A percentile compares a stretch with the other conserved stretches of the same genome.
phyloP scores from a whole-genome alignment of 2,329 filamentous ascomycete genomes.

The Colletotrichum lini region DNA sequence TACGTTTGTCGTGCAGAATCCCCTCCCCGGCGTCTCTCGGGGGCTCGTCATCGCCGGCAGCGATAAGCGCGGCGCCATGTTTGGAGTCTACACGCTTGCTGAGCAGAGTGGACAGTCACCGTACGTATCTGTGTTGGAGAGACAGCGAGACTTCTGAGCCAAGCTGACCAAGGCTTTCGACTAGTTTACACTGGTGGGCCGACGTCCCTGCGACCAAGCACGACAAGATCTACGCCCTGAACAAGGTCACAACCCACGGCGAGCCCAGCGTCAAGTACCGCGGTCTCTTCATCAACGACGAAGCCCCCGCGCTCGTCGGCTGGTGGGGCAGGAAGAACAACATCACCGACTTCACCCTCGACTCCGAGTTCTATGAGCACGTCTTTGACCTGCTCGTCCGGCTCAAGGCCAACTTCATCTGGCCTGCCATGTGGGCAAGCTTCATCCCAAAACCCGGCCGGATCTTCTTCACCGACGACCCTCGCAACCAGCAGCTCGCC shows the following conservation, averaged over 20 bases:
- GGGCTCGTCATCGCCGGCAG: constrained; percentile 71
- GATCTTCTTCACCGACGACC: constrained; percentile 79
- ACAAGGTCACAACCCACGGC: constrained; percentile 52
- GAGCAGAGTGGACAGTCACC: constrained; percentile 75
- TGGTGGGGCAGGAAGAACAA: constrained; percentile 33
- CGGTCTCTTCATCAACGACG: constrained; percentile 74
- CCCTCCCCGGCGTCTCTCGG: constrained; percentile 56
- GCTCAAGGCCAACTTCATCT: constrained; percentile 78
- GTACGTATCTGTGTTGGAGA: constrained; percentile 40
- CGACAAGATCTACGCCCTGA: constrained; percentile 63
- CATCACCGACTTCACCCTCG: constrained; percentile 29
- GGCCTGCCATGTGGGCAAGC: constrained; percentile 65
- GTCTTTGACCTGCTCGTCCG: constrained; percentile 79
- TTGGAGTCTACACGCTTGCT: constrained; percentile 71
- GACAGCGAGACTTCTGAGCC: too few relatives aligned
- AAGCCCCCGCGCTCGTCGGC: constrained; percentile 48
- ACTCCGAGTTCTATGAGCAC: constrained; percentile 73
- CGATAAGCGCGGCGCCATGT: constrained; percentile 73
- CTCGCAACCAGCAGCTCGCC: constrained; percentile 74
- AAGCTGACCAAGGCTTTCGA: not conserved
- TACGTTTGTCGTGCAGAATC: constrained; percentile 62
- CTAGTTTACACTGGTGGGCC: constrained; percentile 71
- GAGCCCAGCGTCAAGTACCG: constrained; percentile 72
- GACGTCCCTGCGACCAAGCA: constrained; percentile 67
- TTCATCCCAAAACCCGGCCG: constrained; percentile 67